Base-by-base conservation (phyloP, 805 yeast genomes). In the Yueomyces sinensis region DNA sequence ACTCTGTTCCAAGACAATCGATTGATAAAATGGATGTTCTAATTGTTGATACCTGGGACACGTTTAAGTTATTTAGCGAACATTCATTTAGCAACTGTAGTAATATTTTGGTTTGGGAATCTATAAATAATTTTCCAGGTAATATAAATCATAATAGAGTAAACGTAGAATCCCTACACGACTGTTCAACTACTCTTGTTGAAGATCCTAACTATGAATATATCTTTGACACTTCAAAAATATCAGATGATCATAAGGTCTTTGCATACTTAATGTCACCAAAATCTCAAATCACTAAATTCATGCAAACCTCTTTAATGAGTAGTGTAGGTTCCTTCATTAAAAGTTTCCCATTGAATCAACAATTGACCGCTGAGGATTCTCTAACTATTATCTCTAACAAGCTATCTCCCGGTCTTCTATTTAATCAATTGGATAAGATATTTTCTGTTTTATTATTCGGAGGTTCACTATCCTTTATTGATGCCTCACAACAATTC, bases 261-360 rank as follows among this genome's bases (percentile, higher is more conserved):
- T 49, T 62, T n/a, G 45, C 49, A 13, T 40, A 56, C 17, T 43
- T 41, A 11, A 40, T 50, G 4, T 45, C 54, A 2, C 40, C 44
- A 9, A 37, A 34, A 25, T 41, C 47, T 13, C 43, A 44, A 9
- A 45, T 58, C 1, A 52, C 58, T 2, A 43, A 56, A 11, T 73
- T 66, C 44, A 65, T 72, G 4, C 77, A 73, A 37, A 57, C 66
- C 37, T 70, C 71, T 41, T 49, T 74, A 29, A 67, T 72, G 4
- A 66, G 76, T 41, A 62, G 74, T 5, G 54, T 68, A 24, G 72
- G 81, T 2, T 62, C 79, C 1, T 58, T 68, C 17, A 56, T 64
- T 4, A 59, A 52, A 27, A 42, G 48, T 0, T 49, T 59, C 13
- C 62, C 66, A 13, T 31, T 57, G 7, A 60, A 51, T 9, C 55